Evolutionary conservation across 176 grass and related monocot species (phyloP), one percentile per base, ranked within the genome.

Genomic region (Poa annua): DNA sequence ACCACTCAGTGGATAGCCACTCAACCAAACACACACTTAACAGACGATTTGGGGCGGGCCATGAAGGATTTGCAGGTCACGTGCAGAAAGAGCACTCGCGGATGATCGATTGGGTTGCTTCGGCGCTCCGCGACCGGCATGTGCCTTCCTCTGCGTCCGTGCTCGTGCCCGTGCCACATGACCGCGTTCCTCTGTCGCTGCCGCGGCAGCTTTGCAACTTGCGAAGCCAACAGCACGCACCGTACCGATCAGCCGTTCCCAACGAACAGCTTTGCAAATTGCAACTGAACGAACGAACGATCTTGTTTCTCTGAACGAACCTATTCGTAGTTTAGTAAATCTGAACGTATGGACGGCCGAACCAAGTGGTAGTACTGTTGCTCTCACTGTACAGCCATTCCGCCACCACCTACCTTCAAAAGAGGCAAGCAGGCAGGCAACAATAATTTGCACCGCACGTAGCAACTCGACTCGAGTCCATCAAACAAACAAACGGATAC

Each of bases 41-140:
- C n/a, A n/a, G n/a, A n/a, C n/a, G n/a, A n/a, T n/a, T 39, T 39
- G 38, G 38, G 38, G 4, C 1, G 38, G 38, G 38, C 38, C 38
- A 41, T 10, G 44, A 47, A 47, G 3, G 8, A 14, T 3, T 15
- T 36, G 16, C 61, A n/a, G 21, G 73, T 12, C 48, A 26, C 44
- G 55, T 67, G 47, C 61, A 32, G 52, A 79, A 74, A 82, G 12
- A 79, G 55, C 13, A 6, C 36, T 38, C 36, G 13, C 0, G 47
- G 44, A 47, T 13, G 11, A 47, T 11, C 44, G 47, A n/a, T 7
- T 10, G n/a, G 38, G 19, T 90, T 89, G 79, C 79, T 82, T 90
- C 26, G 26, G 2, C 15, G 66, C 88, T 49, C 84, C 79, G 84
- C 88, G 74, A 90, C 39, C 48, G 49, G 47, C 88, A 86, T 78